phyloP scores from a whole-genome alignment of 768 basidiomycete species.

The Agrocybe praecox region DNA sequence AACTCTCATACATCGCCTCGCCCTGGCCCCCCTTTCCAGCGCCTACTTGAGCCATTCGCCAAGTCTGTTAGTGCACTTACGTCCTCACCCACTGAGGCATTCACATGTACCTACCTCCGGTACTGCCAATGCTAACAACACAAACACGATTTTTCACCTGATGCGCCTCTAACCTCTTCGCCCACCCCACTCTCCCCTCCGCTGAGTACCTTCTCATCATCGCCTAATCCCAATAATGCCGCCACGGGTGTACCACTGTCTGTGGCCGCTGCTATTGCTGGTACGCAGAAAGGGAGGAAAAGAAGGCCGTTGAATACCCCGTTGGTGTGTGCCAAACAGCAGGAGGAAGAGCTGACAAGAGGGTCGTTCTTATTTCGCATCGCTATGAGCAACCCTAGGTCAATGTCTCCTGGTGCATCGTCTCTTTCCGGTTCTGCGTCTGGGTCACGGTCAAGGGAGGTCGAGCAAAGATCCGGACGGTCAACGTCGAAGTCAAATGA shows the following conservation, averaged over 20 bases:
- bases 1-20: constrained; percentile 2
- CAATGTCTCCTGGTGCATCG: constrained; percentile 15
- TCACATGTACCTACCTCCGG: constrained; percentile 28
- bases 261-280: neutral
- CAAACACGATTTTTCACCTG: neutral
- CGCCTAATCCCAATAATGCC: neutral
- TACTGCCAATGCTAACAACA: neutral
- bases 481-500: neutral
- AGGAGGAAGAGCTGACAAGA: constrained; percentile 15
- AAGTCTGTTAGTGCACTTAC: neutral
- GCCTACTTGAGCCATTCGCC: constrained; percentile 16
- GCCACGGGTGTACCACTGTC: neutral
- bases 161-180: neutral
- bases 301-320: neutral
- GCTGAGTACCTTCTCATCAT: neutral
- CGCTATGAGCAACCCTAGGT: constrained; percentile 22
- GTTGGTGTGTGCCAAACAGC: neutral
- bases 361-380: constrained; percentile 35
- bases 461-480: neutral
- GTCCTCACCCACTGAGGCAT: constrained; percentile 21
- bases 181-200: neutral
- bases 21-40: constrained; percentile 17
- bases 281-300: neutral
- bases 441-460: neutral
- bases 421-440: neutral